Percentiles rank a stretch among this genome's conserved stretches.
Conservation (phyloP, 257 asterid species). For the Nicotiana sylvestris region DNA sequence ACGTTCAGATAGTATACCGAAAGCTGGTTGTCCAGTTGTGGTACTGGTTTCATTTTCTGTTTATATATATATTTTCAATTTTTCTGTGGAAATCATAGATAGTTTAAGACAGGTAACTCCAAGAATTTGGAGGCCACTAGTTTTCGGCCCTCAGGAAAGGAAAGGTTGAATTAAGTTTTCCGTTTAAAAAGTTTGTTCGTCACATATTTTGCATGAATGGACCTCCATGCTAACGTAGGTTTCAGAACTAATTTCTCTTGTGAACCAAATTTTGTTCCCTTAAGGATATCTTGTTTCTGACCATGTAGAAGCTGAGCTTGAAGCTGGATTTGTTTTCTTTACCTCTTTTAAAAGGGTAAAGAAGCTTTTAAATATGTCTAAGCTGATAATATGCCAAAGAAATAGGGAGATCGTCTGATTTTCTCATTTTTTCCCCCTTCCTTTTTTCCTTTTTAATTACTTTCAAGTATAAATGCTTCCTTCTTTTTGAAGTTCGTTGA, state of each 20-base stretch:
- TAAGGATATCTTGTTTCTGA: neutral
- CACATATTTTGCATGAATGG: neutral
- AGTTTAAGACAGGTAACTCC: neutral
- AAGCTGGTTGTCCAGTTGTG: slow-evolving; percentile 98
- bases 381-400: neutral
- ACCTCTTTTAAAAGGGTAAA: neutral
- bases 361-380: neutral
- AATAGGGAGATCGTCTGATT: neutral
- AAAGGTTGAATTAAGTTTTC: neutral
- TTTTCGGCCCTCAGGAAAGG: neutral
- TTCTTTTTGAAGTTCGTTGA: neutral
- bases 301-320: slow-evolving; percentile 2
- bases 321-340: neutral
- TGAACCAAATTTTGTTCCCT: neutral
- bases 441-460: neutral
- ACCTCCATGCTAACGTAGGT: neutral
- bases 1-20: slow-evolving; percentile 86
- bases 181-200: neutral
- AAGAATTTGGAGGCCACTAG: neutral
- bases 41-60: slow-evolving; percentile 35
- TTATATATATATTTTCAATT: neutral
- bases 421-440: neutral
- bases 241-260: neutral
- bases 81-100: neutral
- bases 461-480: neutral